A percentile compares a stretch with the other conserved stretches of the same genome.
These are phyloP conservation scores for Mucor mucedo DNA, from an alignment of 371 early-diverging fungal genomes.

Conservation along the genomic window DNA sequence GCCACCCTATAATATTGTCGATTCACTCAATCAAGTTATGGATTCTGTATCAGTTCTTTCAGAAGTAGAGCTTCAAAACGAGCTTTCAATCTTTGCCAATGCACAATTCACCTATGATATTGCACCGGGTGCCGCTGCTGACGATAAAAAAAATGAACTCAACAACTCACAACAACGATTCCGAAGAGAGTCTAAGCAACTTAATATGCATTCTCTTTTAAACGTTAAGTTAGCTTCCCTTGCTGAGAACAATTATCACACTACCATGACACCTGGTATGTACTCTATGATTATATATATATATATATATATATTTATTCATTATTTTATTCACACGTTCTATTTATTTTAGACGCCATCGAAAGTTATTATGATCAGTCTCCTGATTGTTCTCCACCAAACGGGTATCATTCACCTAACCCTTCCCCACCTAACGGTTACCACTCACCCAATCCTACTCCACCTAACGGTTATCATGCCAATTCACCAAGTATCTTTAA, in stretches of 20 bases:
- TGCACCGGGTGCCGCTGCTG: constrained; percentile 50
- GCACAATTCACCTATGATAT: constrained; percentile 62
- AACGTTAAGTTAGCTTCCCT: constrained; percentile 31
- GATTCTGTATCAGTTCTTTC: constrained; percentile 42
- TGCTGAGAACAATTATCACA: constrained; percentile 25
- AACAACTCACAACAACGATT: background rate
- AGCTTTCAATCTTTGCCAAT: constrained; percentile 53
- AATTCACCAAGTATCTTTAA: constrained; percentile 3
- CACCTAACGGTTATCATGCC: constrained; percentile 26
- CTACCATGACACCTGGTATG: constrained; percentile 29
- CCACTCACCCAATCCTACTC: constrained; percentile 31
- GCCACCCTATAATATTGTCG: constrained; percentile 22
- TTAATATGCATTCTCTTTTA: constrained; percentile 29
- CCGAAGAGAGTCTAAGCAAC: constrained; percentile 11
- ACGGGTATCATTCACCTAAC: constrained; percentile 35
- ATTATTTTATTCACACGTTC: constrained; percentile 2
- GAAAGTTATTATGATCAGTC: constrained; percentile 28
- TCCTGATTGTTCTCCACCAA: constrained; percentile 33
- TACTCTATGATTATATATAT: background rate
- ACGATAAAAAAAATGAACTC: constrained; percentile 31
- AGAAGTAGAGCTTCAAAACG: constrained; percentile 43
- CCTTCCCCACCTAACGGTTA: constrained; percentile 31
- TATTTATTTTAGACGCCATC: constrained; percentile 25
- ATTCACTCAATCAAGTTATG: constrained; percentile 41
- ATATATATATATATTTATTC: background rate